Conservation (phyloP, 495 filamentous ascomycete species). For the Neurospora terricola region DNA sequence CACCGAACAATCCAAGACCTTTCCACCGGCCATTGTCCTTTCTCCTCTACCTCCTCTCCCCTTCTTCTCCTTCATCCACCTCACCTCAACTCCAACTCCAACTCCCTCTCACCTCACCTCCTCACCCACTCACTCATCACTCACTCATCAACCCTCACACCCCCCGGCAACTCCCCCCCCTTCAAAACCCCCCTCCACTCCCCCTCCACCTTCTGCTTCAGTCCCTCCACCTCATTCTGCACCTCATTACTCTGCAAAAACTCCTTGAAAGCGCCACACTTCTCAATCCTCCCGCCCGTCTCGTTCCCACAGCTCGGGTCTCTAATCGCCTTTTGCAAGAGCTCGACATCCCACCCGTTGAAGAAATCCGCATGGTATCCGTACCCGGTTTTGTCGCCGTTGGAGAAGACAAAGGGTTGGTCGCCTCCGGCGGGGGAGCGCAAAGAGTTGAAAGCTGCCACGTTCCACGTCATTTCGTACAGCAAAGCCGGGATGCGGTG, state of each 20-base stretch:
- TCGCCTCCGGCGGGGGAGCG: no score
- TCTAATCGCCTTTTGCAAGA: constrained; percentile 39
- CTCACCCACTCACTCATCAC: neutral
- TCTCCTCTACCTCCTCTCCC: no score
- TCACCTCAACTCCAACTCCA: neutral
- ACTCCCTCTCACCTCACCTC: neutral
- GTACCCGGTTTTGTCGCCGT: constrained; percentile 32
- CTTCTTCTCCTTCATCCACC: neutral
- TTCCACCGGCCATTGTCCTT: no score
- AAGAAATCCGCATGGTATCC: constrained; percentile 52
- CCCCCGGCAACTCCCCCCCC: neutral
- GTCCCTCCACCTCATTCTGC: neutral
- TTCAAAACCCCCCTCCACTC: neutral
- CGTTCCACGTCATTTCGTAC: constrained; percentile 53
- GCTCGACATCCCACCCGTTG: constrained; percentile 52
- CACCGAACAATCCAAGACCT: no score
- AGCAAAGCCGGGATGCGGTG: constrained; percentile 49
- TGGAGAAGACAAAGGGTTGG: constrained; percentile 49
- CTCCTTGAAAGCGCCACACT: constrained; percentile 35
- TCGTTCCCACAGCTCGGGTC: constrained; percentile 35
- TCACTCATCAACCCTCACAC: neutral
- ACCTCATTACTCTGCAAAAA: constrained; percentile 1
- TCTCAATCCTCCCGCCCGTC: constrained; percentile 19
- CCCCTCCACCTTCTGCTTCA: neutral
- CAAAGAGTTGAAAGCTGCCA: constrained; percentile 43